These are phyloP conservation scores for Prunus kanzakura DNA, from an alignment of 306 rosid genomes.

Conservation along the genomic window DNA sequence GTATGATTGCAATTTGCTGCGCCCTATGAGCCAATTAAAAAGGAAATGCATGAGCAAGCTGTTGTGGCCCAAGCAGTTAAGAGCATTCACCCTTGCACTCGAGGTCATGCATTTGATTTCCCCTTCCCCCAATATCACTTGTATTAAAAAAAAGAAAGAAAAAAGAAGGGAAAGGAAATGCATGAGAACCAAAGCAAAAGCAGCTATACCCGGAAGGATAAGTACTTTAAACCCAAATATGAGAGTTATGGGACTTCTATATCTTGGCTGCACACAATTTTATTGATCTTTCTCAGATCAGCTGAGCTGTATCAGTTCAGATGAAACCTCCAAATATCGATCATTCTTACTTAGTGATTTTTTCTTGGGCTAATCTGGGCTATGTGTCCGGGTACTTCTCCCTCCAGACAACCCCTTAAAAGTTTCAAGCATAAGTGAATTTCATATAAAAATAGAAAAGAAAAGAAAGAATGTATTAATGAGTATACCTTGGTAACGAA, in stretches of 20 bases:
- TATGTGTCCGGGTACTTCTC: no score
- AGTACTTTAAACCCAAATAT: no score
- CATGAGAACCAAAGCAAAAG: no score
- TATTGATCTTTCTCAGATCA: not conserved
- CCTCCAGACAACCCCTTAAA: not conserved
- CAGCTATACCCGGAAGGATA: no score
- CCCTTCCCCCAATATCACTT: not conserved
- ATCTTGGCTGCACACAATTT: not conserved
- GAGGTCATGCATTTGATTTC: not conserved
- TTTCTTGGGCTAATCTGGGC: no score
- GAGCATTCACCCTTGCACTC: not conserved
- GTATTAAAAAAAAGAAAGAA: not conserved
- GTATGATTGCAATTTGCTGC: not conserved
- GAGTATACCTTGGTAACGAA: slow-evolving; percentile 66
- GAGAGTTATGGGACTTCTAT: no score
- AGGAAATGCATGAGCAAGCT: not conserved
- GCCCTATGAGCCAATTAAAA: not conserved
- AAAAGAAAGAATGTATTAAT: not conserved
- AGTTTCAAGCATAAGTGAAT: not conserved
- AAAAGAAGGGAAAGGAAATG: not conserved
- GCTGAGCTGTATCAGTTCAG: not conserved
- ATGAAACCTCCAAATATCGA: not conserved
- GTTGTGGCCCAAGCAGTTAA: not conserved
- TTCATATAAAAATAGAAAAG: not conserved
- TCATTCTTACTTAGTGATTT: no score